Evolutionary conservation across 192 early-diverging fungal genomes (phyloP), one percentile per base, ranked within the genome.

Genomic region (Coemansia sp.): DNA sequence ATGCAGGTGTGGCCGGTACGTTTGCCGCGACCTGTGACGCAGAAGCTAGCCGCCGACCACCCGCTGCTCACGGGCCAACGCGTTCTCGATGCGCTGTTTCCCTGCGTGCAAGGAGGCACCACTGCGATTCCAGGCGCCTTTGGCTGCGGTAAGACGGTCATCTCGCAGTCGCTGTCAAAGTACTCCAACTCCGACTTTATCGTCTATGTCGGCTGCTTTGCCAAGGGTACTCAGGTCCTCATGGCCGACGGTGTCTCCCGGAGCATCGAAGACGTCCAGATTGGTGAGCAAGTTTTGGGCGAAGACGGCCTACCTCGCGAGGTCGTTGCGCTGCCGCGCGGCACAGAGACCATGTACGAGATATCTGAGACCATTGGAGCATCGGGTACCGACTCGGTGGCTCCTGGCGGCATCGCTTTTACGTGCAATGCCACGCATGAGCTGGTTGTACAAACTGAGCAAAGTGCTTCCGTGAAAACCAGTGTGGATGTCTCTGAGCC

Each of bases 141-240:
- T 74, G 98, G 98, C 54, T 99, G 98, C 81, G 98, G 98, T 43
- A 99, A 99, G 88, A 99, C 98, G 55, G 98, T 99, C 62, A 99
- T 99, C 88, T 98, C 97, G 12, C 98, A 99, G 86, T 93, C 98
- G 4, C 85, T 99, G 67, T 98, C 98, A 55, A 99, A 99, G 80
- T 99, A 97, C 88, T 99, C 98, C 70, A 99, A 99, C 90, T 98
- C 97, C 47, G 97, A 99, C 80, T 89, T 99, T 62, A 98, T 99
- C 83, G 93, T 99, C 67, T 99, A 99, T 71, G 97, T 99, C 63
- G 98, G 98, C 36, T 93, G 87, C 72, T 86, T 86, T 66, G 79
- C 79, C 65, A 63, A 49, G 52, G 84, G 84, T 27, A 86, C 90
- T 27, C 86, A 90, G 77, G 91, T 91, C 15, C 68, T 92, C 67